Percentiles rank a stretch among this genome's conserved stretches.
phyloP scores from a whole-genome alignment of 768 basidiomycete genomes.

The Termitomyces sp. region DNA sequence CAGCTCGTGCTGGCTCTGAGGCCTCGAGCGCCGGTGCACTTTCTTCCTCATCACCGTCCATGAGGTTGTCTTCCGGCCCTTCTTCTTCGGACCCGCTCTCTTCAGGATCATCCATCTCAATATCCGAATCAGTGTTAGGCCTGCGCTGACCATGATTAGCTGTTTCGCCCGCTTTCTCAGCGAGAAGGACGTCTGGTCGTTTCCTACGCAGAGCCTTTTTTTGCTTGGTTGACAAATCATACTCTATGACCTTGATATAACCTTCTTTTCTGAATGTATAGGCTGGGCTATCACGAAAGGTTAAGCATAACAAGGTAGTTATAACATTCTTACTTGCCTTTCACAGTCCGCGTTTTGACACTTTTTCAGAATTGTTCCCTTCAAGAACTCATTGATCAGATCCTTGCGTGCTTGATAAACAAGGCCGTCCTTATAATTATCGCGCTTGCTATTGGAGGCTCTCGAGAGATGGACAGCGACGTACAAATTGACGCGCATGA shows the following conservation, averaged over 20 bases:
- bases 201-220: conserved; percentile 54
- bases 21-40: conserved; percentile 2
- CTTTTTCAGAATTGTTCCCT: conserved; percentile 56
- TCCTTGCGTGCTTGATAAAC: conserved; percentile 87
- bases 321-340: conserved; percentile 51
- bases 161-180: conserved; percentile 34
- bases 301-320: conserved; percentile 4
- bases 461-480: conserved; percentile 51
- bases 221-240: conserved; percentile 78
- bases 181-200: conserved; percentile 73
- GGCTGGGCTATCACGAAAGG: conserved; percentile 42
- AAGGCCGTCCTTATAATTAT: conserved; percentile 82
- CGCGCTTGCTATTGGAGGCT: conserved; percentile 54
- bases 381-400: conserved; percentile 77
- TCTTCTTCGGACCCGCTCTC: conserved; percentile 27
- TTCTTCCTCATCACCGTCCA: conserved; percentile 36
- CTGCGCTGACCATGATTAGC: conserved; percentile 20
- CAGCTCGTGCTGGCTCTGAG: conserved; percentile 51
- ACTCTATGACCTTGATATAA: conserved; percentile 90
- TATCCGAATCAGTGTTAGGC: conserved; percentile 35
- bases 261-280: conserved; percentile 95
- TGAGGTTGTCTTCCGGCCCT: conserved; percentile 41
- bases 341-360: conserved; percentile 76
- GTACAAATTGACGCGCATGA: conserved; percentile 57
- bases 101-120: conserved; percentile 45